Conservation (phyloP, 441 rosid species). For the Syzygium malaccense region DNA sequence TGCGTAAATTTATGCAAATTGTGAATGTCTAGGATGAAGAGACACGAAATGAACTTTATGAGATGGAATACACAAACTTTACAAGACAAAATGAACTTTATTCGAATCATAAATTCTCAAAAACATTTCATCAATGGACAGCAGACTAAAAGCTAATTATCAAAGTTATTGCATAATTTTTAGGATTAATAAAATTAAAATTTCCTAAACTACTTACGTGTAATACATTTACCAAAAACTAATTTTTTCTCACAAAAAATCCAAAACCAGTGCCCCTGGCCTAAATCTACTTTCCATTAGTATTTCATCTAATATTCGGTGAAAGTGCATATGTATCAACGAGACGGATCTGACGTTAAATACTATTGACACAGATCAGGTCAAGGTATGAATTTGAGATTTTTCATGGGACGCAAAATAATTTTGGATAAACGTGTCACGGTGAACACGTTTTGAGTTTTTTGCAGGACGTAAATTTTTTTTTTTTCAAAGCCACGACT, state of each 20-base stretch:
- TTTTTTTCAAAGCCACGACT: background rate
- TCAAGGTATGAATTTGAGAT: background rate
- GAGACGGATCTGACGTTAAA: background rate
- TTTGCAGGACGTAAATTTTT: fast-evolving
- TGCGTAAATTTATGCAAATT: background rate
- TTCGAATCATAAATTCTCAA: background rate
- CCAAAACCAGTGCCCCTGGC: fast-evolving
- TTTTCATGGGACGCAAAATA: background rate
- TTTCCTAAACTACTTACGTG: background rate
- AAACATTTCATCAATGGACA: background rate
- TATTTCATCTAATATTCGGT: background rate
- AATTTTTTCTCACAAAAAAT: background rate
- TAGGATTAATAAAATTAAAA: background rate
- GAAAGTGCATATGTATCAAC: background rate
- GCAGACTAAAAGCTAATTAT: background rate
- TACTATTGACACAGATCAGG: background rate
- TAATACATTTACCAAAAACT: background rate
- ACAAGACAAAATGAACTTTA: background rate
- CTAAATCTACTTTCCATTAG: background rate
- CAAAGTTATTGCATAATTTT: background rate
- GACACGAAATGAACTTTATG: background rate
- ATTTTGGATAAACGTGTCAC: fast-evolving
- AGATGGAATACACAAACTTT: background rate
- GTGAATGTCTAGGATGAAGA: background rate
- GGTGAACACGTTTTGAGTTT: fast-evolving